phyloP scores from a whole-genome alignment of 805 yeast species.

The Yamadazyma olivae region DNA sequence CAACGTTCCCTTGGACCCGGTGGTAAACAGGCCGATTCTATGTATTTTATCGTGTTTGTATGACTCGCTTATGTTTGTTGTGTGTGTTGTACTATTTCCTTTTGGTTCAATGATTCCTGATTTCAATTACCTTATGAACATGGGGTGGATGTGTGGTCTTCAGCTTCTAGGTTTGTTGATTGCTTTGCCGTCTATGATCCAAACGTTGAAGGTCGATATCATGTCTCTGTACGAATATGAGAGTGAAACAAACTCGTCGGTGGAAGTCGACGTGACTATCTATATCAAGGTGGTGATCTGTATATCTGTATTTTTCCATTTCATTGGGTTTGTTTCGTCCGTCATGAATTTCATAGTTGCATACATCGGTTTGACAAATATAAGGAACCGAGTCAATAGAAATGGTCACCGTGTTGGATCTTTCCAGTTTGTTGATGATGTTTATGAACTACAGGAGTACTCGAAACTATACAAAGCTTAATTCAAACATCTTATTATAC shows the following conservation, averaged over 20 bases:
- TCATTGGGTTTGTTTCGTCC: conserved; percentile 12
- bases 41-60: conserved; percentile 19
- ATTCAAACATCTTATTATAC: neutral
- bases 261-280: conserved; percentile 23
- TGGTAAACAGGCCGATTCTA: conserved; percentile 29
- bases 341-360: conserved; percentile 11
- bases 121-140: neutral
- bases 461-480: conserved; percentile 6
- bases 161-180: conserved; percentile 19
- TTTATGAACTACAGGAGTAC: no score
- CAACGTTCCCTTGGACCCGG: conserved; percentile 32
- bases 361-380: conserved; percentile 14
- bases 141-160: conserved; percentile 12
- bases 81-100: conserved; percentile 19
- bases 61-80: conserved; percentile 14
- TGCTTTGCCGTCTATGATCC: conserved; percentile 14
- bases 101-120: conserved; percentile 14
- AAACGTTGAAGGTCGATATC: conserved; percentile 17
- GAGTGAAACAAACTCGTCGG: conserved; percentile 6
- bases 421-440: conserved; percentile 2
- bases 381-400: conserved; percentile 20
- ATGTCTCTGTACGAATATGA: conserved; percentile 26
- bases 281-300: conserved; percentile 24
- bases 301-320: conserved; percentile 15
- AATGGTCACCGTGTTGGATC: conserved; percentile 3